Conservation (phyloP, 129 eudicot species). For the Daucus carota region DH1_v3.0 NC_030384.2:31542501-31543000, state of each 20-base stretch:
- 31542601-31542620: slow-evolving; percentile 37
- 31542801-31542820: background rate
- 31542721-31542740: slow-evolving; percentile 14
- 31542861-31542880: background rate
- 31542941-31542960: background rate
- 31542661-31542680: slow-evolving; percentile 88
- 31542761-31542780: background rate
- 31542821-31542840: background rate
- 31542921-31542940: background rate
- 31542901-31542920: background rate
- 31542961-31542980: background rate
- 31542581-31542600: background rate
- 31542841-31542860: background rate
- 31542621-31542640: slow-evolving; percentile 93
- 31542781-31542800: slow-evolving; percentile 5
- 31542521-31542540: background rate
- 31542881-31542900: background rate
- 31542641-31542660: slow-evolving; percentile 85
- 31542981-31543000: background rate
- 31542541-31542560: background rate
- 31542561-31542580: background rate
- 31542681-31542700: slow-evolving; percentile 91
- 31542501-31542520: background rate
- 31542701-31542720: slow-evolving; percentile 87
- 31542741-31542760: slow-evolving; percentile 8